A percentile compares a stretch with the other conserved stretches of the same genome.
Conservation (phyloP, 257 asterid genomes). For the Rehmannia glutinosa region DNA sequence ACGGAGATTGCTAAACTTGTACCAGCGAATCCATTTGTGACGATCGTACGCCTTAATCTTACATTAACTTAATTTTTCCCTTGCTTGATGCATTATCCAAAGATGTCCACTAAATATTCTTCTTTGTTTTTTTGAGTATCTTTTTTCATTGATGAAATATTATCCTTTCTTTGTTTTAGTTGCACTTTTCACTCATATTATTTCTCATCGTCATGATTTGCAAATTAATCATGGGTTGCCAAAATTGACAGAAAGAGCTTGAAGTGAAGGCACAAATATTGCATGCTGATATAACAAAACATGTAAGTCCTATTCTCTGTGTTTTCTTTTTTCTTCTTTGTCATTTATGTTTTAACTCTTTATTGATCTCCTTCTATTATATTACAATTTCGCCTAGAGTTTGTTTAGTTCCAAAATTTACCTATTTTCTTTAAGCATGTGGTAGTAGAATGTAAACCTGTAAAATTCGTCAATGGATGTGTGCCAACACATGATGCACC, state of each 20-base stretch:
- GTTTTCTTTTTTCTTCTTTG: background rate
- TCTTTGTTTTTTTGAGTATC: background rate
- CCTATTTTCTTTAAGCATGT: background rate
- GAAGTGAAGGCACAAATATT: constrained; percentile 63
- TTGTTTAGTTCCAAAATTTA: background rate
- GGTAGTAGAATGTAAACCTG: constrained; percentile 9
- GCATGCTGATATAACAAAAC: constrained; percentile 70
- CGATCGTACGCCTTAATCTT: no score
- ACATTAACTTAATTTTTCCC: background rate
- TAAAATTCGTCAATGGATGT: background rate
- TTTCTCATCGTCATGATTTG: background rate
- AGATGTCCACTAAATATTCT: background rate
- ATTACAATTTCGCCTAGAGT: background rate
- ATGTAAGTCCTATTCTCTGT: constrained; percentile 41
- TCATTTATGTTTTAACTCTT: background rate
- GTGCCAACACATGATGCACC: background rate
- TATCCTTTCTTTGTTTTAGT: background rate
- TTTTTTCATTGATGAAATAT: background rate
- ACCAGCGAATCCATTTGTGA: no score
- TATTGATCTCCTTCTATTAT: background rate
- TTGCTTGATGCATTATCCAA: constrained; percentile 9
- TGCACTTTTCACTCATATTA: background rate
- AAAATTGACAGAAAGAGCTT: constrained; percentile 62
- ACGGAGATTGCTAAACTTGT: background rate
- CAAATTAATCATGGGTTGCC: constrained; percentile 6